Evolutionary conservation across 2,329 filamentous ascomycete species (phyloP).

Genomic region (Apiospora rasikravindrae): DNA sequence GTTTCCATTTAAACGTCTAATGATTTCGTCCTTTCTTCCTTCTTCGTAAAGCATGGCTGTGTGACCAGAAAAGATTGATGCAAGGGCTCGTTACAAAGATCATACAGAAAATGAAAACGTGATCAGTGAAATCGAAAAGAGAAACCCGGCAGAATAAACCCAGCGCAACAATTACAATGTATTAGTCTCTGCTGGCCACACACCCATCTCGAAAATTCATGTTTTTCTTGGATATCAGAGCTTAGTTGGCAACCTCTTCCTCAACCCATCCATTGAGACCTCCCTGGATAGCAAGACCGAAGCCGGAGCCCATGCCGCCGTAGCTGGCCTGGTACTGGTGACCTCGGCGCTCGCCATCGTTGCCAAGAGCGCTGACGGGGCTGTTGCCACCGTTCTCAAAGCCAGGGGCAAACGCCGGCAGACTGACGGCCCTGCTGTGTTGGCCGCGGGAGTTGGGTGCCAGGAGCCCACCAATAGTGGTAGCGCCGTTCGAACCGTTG

Average conservation of each 20-base stretch:
- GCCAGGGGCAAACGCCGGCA: conserved; percentile 73
- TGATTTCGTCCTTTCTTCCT: background rate
- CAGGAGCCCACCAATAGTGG: conserved; percentile 77
- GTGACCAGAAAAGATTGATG: conserved; percentile 38
- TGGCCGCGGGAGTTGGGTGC: conserved; percentile 68
- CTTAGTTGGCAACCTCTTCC: conserved; percentile 67
- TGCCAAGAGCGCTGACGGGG: conserved; percentile 53
- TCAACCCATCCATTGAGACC: conserved; percentile 72
- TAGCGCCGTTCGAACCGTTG: conserved; percentile 60
- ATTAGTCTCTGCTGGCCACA: conserved; percentile 41
- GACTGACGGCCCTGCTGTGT: conserved; percentile 83
- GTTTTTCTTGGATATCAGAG: conserved; percentile 16
- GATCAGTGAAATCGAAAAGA: conserved; percentile 29
- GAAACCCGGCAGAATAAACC: conserved; percentile 35
- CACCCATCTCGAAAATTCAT: conserved; percentile 21
- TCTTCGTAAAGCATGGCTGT: conserved; percentile 23
- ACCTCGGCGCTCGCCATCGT: conserved; percentile 62
- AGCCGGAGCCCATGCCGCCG: conserved; percentile 63
- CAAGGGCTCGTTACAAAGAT: conserved; percentile 39
- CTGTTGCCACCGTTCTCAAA: conserved; percentile 65
- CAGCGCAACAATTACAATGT: conserved; percentile 49
- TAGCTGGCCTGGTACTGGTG: conserved; percentile 71
- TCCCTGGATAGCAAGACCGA: conserved; percentile 67
- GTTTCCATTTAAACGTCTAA: conserved; percentile 12
- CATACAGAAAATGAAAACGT: conserved; percentile 34